Conservation (phyloP, 768 basidiomycete genomes). For the Leccinum truebloodii region DNA sequence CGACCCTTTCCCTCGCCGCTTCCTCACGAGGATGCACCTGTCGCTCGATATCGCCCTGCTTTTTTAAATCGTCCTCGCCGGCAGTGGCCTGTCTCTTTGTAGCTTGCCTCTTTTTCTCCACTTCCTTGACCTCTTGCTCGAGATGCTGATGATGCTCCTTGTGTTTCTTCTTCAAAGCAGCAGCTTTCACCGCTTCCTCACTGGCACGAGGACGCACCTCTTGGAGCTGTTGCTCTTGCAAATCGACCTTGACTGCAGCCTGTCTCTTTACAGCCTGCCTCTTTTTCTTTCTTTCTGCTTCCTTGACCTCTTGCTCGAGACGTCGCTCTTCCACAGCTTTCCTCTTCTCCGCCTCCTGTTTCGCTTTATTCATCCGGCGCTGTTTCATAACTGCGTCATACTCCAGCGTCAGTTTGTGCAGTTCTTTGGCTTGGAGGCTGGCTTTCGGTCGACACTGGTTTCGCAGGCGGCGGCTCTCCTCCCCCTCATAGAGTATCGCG, state of each 20-base stretch:
- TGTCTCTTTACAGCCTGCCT: conserved; percentile 14
- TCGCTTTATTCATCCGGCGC: conserved; percentile 42
- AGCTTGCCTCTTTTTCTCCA: no score
- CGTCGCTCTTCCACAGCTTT: conserved; percentile 20
- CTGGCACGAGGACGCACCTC: conserved; percentile 27
- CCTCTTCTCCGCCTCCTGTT: conserved; percentile 21
- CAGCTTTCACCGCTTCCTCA: conserved; percentile 14
- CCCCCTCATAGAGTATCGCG: no score
- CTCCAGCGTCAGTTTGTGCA: conserved; percentile 48
- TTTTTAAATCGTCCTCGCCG: no score
- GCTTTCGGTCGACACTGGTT: neutral
- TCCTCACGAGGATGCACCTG: no score
- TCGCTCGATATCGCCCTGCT: no score
- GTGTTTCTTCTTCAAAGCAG: neutral
- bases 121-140: no score
- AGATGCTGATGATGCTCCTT: neutral
- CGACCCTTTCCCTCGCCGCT: no score
- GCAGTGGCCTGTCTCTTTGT: no score
- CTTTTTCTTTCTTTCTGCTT: conserved; percentile 8
- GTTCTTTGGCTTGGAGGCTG: conserved; percentile 9
- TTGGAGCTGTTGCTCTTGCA: conserved; percentile 25
- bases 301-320: conserved; percentile 21
- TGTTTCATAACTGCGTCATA: conserved; percentile 53
- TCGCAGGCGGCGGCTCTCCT: conserved; percentile 3
- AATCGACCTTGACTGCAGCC: conserved; percentile 21